These are phyloP conservation scores for Hordeum marinum DNA, from an alignment of 176 grass and related monocot genomes.

Conservation along the genomic window DNA sequence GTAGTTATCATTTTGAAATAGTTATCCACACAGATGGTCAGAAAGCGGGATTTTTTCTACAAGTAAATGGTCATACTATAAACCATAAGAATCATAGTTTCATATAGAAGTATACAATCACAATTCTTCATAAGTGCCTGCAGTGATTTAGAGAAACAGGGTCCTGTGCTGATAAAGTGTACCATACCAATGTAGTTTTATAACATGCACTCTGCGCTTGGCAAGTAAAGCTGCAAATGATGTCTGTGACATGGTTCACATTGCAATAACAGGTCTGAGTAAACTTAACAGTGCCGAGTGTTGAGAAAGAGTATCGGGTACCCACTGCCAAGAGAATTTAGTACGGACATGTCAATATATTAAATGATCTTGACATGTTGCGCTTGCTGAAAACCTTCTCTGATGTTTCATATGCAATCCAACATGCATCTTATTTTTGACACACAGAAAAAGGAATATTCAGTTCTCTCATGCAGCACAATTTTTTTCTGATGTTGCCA, in stretches of 20 bases:
- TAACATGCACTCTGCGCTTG: neutral
- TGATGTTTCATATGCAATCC: constrained; percentile 12
- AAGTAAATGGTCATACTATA: neutral
- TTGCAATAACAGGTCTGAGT: neutral
- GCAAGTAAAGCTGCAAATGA: neutral
- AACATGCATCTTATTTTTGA: neutral
- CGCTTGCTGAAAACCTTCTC: neutral
- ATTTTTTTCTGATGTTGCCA: neutral
- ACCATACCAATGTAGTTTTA: constrained; percentile 19
- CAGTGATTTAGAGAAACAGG: neutral
- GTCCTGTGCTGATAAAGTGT: neutral
- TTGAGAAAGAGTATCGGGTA: neutral
- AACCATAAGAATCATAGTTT: neutral
- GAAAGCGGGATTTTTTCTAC: neutral
- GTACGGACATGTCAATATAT: neutral
- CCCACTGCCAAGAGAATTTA: neutral
- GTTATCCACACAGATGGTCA: neutral
- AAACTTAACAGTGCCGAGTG: neutral
- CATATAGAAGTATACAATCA: neutral
- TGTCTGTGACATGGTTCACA: neutral
- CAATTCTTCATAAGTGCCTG: neutral
- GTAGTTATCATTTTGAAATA: constrained; percentile 8
- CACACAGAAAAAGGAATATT: neutral
- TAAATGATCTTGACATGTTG: constrained; percentile 8
- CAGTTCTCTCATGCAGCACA: neutral